phyloP scores from a whole-genome alignment of 2,329 filamentous ascomycete genomes.

The Ramularia endophylla region DNA sequence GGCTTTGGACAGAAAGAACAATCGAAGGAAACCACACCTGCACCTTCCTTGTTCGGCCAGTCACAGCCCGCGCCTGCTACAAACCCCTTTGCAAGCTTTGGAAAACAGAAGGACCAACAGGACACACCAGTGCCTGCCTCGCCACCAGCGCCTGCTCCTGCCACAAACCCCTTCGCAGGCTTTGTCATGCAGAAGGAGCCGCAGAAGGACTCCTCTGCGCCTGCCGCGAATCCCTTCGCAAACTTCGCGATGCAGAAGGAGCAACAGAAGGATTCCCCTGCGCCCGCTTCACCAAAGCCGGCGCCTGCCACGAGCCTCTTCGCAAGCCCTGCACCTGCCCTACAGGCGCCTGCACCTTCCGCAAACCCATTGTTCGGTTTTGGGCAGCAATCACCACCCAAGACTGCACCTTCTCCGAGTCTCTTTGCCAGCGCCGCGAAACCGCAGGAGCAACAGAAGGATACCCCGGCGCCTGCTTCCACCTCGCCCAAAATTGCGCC shows the following conservation, averaged over 20 bases:
- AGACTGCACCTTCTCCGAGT: too few species aligned
- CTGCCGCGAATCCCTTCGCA: not conserved
- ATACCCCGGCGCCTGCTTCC: too few species aligned
- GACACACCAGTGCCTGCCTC: not conserved
- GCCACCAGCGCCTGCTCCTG: constrained; percentile 1
- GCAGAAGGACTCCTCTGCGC: not conserved
- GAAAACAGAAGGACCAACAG: not conserved
- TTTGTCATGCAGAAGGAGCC: not conserved
- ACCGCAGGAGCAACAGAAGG: too few species aligned
- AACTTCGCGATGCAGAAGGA: too few species aligned
- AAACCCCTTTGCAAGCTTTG: not conserved
- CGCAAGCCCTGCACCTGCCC: not conserved
- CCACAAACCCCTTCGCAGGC: not conserved
- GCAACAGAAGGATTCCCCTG: not conserved
- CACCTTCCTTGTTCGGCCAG: constrained; percentile 4
- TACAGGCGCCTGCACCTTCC: not conserved
- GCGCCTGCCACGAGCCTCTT: not conserved
- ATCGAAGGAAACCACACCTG: not conserved
- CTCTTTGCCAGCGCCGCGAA: too few species aligned
- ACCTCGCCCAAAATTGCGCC: not conserved
- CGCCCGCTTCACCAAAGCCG: not conserved
- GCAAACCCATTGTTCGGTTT: constrained; percentile 12
- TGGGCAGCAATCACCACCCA: constrained; percentile 4
- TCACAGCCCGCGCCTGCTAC: constrained; percentile 1
- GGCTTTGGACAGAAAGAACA: constrained; percentile 1